Evolutionary conservation across 371 early-diverging fungal genomes (phyloP), one percentile per base, ranked within the genome.

Genomic region (Phascolomyces articulosus): DNA sequence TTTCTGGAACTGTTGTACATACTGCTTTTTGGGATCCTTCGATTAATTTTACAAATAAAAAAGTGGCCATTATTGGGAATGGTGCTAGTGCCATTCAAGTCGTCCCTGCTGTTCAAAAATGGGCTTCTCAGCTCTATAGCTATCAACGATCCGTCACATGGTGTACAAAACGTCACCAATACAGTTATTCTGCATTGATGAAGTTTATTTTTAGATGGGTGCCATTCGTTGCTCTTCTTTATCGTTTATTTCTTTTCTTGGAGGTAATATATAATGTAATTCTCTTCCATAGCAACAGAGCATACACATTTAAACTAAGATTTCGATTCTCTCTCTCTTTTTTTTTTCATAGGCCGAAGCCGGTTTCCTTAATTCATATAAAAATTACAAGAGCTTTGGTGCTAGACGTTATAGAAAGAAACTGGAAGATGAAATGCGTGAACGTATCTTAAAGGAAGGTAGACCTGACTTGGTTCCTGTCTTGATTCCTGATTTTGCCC

Each of bases 1-100:
- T 86, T 56, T 64, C 74, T n/a, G 80, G 86, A 0, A 72, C 73
- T 9, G 68, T 74, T 16, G 69, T 83, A 55, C 86, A 85, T 63
- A 79, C 86, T 0, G 78, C 78, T 4, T 64, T 71, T n/a, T 85
- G 86, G 86, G 75, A 85, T 58, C 58, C 71, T 24, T 68, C 71
- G 7, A 62, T 71, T 29, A 82, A 83, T 57, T 70, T 79, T 58
- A 73, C 74, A 11, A 64, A 64, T 53, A 85, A 83, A 59, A 75
- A 82, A 2, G 76, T 85, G 3, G 86, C 79, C 4, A 54, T 85
- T 3, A 69, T 85, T 58, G 86, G 84, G 6, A 83, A 79, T 57
- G 84, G 86, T 40, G 76, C 86, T n/a, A 71, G 67, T 54, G 71
- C 71, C 4, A 62, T 71, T n/a, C 71, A 71, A 49, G 62, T 62